These are phyloP conservation scores for Hypoxylon lienhwacheense DNA, from an alignment of 495 filamentous ascomycete species.

Conservation along the genomic window DNA sequence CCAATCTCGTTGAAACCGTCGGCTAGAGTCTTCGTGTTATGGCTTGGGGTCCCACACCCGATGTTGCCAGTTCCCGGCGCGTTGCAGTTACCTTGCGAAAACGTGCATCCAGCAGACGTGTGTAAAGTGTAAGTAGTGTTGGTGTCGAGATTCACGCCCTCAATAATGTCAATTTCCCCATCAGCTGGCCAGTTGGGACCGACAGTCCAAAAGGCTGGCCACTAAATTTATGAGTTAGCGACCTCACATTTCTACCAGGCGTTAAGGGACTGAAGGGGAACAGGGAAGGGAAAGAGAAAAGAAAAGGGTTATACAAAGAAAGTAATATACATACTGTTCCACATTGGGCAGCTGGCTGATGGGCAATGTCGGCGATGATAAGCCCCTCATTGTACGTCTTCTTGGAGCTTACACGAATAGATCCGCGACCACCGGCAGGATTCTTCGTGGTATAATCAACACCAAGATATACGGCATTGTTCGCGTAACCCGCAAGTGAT, in stretches of 20 bases:
- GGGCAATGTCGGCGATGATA: conserved; percentile 71
- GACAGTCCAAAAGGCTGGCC: conserved; percentile 68
- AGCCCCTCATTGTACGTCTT: conserved; percentile 68
- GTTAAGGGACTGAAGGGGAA: not conserved
- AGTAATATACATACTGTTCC: conserved; percentile 45
- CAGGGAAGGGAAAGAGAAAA: not conserved
- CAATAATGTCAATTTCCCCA: conserved; percentile 92
- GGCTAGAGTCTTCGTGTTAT: conserved; percentile 60
- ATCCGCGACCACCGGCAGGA: conserved; percentile 59
- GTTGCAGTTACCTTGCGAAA: conserved; percentile 57
- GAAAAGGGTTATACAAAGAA: not conserved
- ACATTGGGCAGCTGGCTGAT: conserved; percentile 74
- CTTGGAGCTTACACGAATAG: conserved; percentile 69
- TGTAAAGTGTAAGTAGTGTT: conserved; percentile 76
- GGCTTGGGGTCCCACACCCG: conserved; percentile 53
- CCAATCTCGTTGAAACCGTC: conserved; percentile 69
- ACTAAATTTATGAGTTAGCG: conserved; percentile 30
- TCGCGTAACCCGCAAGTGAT: conserved; percentile 59
- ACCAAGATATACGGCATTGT: conserved; percentile 56
- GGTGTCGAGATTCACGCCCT: conserved; percentile 72
- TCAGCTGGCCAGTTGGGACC: conserved; percentile 74
- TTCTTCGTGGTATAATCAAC: conserved; percentile 54
- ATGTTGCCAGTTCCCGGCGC: conserved; percentile 50
- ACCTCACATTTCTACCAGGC: not conserved
- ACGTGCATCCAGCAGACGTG: conserved; percentile 64